phyloP scores from a whole-genome alignment of 352 stramenopile species.

The Phytophthora pseudosyringae region DNA sequence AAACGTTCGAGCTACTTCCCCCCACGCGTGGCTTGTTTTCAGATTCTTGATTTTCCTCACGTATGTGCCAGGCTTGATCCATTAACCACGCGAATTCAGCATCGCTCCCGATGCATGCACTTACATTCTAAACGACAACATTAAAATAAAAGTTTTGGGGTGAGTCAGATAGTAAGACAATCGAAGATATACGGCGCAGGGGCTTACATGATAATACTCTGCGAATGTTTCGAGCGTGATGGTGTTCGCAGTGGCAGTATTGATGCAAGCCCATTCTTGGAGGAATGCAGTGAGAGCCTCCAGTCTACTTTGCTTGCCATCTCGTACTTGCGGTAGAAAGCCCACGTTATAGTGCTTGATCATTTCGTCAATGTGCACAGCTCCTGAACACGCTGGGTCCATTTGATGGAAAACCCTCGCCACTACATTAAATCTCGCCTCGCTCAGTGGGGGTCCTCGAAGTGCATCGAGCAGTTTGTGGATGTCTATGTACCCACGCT shows the following conservation, averaged over 20 bases:
- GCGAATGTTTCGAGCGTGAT: slow-evolving; percentile 73
- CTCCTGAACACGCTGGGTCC: slow-evolving; percentile 44
- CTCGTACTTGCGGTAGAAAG: slow-evolving; percentile 73
- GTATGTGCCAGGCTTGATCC: slow-evolving; percentile 66
- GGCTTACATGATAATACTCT: slow-evolving; percentile 81
- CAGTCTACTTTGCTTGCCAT: slow-evolving; percentile 59
- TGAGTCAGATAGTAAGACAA: slow-evolving; percentile 10
- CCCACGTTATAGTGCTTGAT: slow-evolving; percentile 75
- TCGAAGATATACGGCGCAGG: not conserved
- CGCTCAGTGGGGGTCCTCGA: slow-evolving; percentile 41
- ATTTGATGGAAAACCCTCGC: slow-evolving; percentile 61
- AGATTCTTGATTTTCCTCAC: slow-evolving; percentile 17
- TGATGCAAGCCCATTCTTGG: slow-evolving; percentile 63
- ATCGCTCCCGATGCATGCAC: slow-evolving; percentile 74
- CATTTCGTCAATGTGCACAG: slow-evolving; percentile 63
- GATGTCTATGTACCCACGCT: slow-evolving; percentile 58
- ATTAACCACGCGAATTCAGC: slow-evolving; percentile 89
- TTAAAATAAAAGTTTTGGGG: not conserved
- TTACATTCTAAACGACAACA: slow-evolving; percentile 59
- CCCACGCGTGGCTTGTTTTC: slow-evolving; percentile 6
- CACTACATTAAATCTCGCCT: slow-evolving; percentile 48
- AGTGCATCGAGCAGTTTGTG: slow-evolving; percentile 60
- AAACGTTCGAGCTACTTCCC: not conserved
- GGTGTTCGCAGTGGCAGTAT: slow-evolving; percentile 33
- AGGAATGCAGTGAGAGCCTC: slow-evolving; percentile 74